Evolutionary conservation across 176 grass and related monocot genomes (phyloP).

Genomic region (Eragrostis nindensis): DNA sequence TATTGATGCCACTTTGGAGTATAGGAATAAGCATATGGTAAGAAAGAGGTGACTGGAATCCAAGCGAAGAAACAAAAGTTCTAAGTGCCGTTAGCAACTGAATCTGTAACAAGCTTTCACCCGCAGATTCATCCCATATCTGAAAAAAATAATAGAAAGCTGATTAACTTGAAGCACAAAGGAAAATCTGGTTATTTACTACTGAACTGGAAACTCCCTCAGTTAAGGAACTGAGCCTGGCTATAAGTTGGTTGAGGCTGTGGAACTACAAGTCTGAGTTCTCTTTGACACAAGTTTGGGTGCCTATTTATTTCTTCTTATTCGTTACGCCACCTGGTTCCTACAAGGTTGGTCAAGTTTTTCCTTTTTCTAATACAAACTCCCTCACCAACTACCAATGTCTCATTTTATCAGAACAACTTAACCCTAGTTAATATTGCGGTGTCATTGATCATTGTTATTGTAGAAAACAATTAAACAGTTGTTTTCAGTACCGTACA

Average conservation of each 20-base stretch:
- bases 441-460: constrained; percentile 14
- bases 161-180: constrained; percentile 40
- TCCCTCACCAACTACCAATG: neutral
- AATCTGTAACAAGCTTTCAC: constrained; percentile 97
- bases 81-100: constrained; percentile 82
- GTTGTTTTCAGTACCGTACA: neutral
- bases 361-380: neutral
- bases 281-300: neutral
- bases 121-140: constrained; percentile 90
- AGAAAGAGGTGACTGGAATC: constrained; percentile 81
- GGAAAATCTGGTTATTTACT: constrained; percentile 35
- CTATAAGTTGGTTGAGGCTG: neutral
- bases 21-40: constrained; percentile 91
- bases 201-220: neutral
- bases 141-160: constrained; percentile 39
- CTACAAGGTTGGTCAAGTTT: neutral
- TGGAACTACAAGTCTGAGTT: neutral
- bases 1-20: constrained; percentile 82
- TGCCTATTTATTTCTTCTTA: neutral
- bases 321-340: neutral
- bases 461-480: constrained; percentile 17
- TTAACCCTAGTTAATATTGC: neutral
- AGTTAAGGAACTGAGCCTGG: neutral
- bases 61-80: constrained; percentile 88
- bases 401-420: neutral